Evolutionary conservation across 1,284 basidiomycete species (phyloP).

Genomic region (Apiotrichum siamense): DNA sequence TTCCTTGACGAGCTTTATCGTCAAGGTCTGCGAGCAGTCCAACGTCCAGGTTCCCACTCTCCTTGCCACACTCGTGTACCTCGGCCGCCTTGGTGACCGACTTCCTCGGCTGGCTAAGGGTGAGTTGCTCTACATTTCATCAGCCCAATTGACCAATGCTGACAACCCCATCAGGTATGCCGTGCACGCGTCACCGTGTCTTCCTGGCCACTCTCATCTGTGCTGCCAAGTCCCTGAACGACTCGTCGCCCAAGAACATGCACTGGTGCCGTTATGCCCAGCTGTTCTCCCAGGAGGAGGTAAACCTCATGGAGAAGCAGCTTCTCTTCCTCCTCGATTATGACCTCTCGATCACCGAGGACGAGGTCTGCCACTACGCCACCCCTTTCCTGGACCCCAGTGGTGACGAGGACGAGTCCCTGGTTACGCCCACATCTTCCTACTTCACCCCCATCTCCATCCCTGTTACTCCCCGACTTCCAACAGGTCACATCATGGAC

Average conservation of each 20-base stretch:
- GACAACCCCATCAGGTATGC: conserved; percentile 57
- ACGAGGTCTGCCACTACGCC: conserved; percentile 71
- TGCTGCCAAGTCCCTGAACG: conserved; percentile 95
- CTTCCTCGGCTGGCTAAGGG: conserved; percentile 83
- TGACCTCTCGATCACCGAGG: conserved; percentile 42
- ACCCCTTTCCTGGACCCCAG: conserved; percentile 58
- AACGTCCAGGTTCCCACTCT: conserved; percentile 90
- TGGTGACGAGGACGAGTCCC: conserved; percentile 18
- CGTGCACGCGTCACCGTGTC: conserved; percentile 89
- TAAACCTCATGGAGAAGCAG: conserved; percentile 97
- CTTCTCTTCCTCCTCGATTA: conserved; percentile 80
- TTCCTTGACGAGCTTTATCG: conserved; percentile 80
- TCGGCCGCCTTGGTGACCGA: conserved; percentile 75
- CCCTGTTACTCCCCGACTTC: conserved; percentile 28
- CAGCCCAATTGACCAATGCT: background rate
- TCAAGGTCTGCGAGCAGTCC: conserved; percentile 71
- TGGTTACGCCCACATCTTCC: conserved; percentile 24
- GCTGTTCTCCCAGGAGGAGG: conserved; percentile 56
- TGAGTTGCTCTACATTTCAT: conserved; percentile 32
- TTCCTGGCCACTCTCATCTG: conserved; percentile 95
- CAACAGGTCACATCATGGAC: conserved; percentile 11
- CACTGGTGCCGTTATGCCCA: conserved; percentile 76
- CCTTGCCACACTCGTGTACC: conserved; percentile 85
- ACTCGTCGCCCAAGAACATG: conserved; percentile 90
- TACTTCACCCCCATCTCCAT: conserved; percentile 26